Percentiles rank a stretch among this genome's conserved stretches.
phyloP scores from a whole-genome alignment of 2,329 filamentous ascomycete species.

The Blastomyces percursus region DNA sequence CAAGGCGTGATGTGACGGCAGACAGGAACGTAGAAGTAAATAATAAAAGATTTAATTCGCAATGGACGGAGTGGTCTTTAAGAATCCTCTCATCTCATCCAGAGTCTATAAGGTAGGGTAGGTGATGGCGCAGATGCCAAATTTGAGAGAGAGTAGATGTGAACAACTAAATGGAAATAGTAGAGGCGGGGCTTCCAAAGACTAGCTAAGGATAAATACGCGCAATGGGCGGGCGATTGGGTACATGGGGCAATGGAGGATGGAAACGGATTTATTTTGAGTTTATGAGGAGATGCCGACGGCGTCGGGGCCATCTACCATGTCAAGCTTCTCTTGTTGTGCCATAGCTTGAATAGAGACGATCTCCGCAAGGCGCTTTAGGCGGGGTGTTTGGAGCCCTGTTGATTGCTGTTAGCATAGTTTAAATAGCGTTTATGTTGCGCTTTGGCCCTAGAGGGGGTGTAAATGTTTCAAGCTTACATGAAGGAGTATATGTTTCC shows the following conservation, averaged over 20 bases:
- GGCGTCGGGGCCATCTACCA: conserved; percentile 20
- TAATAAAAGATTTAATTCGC: not conserved
- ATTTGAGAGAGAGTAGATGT: not conserved
- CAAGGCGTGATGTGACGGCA: not conserved
- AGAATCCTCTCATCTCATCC: not conserved
- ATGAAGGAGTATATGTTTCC: conserved; percentile 96
- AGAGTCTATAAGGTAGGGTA: not conserved
- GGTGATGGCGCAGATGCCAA: not conserved
- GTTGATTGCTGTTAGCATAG: conserved; percentile 21
- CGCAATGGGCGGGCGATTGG: not conserved
- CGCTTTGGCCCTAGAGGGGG: not conserved
- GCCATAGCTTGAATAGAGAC: conserved; percentile 93
- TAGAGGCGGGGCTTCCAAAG: not conserved
- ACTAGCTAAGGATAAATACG: not conserved
- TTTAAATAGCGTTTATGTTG: not conserved
- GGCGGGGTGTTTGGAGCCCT: conserved; percentile 91
- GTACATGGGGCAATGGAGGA: not conserved
- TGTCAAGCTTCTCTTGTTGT: conserved; percentile 75
- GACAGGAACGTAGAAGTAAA: not conserved
- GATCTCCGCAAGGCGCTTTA: conserved; percentile 96
- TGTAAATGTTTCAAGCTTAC: conserved; percentile 46
- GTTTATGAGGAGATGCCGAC: conserved; percentile 11
- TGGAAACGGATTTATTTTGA: not conserved
- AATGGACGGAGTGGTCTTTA: not conserved
- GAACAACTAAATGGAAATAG: not conserved